These are phyloP conservation scores for Curvularia sp. DNA, from an alignment of 2,329 filamentous ascomycete species.

Conservation along the genomic window DNA sequence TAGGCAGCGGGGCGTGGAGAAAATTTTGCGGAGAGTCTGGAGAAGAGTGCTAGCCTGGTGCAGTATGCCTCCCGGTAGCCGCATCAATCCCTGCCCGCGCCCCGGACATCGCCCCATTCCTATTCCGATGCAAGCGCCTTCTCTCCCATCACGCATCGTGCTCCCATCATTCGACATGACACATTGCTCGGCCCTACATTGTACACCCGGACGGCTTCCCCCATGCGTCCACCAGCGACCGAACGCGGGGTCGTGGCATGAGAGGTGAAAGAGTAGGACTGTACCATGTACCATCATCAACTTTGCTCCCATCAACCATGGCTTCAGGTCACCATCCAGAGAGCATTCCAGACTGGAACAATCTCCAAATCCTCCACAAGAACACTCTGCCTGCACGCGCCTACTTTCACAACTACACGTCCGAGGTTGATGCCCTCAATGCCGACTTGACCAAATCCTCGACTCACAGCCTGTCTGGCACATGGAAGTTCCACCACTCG, in stretches of 20 bases:
- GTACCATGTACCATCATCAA: slow-evolving; percentile 1
- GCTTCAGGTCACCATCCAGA: slow-evolving; percentile 32
- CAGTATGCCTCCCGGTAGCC: slow-evolving; percentile 20
- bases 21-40: slow-evolving; percentile 29
- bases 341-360: slow-evolving; percentile 66
- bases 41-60: slow-evolving; percentile 16
- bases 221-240: slow-evolving; percentile 15
- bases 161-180: slow-evolving; percentile 16
- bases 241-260: slow-evolving; percentile 14
- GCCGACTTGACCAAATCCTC: slow-evolving; percentile 47
- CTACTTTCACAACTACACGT: slow-evolving; percentile 63
- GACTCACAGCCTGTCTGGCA: slow-evolving; percentile 44
- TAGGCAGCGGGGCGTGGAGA: slow-evolving; percentile 21
- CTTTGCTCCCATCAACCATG: slow-evolving; percentile 24
- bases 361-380: slow-evolving; percentile 65
- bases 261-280: not conserved
- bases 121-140: slow-evolving; percentile 23
- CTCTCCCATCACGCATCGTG: slow-evolving; percentile 11
- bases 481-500: slow-evolving; percentile 52
- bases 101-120: slow-evolving; percentile 17
- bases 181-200: slow-evolving; percentile 19
- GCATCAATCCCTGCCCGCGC: slow-evolving; percentile 12
- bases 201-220: slow-evolving; percentile 33
- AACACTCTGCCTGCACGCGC: slow-evolving; percentile 66
- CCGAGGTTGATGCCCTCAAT: slow-evolving; percentile 58